phyloP scores from a whole-genome alignment of 2,329 filamentous ascomycete species.

The Beauveria medogensis region DNA sequence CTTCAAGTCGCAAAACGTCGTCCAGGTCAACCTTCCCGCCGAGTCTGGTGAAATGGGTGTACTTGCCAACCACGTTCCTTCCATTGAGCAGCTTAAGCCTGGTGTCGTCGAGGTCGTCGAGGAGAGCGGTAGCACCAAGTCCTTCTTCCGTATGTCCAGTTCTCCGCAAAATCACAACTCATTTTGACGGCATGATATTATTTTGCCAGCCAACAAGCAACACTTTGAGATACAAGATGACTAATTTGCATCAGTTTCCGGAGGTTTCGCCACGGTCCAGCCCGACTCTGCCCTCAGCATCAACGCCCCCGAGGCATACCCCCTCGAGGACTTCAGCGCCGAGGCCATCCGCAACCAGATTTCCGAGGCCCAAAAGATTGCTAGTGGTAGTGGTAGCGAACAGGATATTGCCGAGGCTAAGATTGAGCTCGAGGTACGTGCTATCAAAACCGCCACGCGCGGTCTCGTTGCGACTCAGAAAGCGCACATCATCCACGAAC shows the following conservation, averaged over 20 bases:
- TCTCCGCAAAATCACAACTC: neutral
- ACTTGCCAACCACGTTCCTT: conserved; percentile 96
- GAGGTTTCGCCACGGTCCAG: conserved; percentile 94
- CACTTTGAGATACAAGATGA: neutral
- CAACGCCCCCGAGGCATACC: conserved; percentile 93
- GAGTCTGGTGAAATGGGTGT: conserved; percentile 99
- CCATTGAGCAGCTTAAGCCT: conserved; percentile 97
- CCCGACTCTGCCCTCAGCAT: conserved; percentile 93
- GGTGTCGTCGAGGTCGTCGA: conserved; percentile 92
- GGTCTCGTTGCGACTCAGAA: neutral
- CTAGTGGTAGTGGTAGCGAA: conserved; percentile 82
- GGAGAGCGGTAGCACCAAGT: conserved; percentile 82
- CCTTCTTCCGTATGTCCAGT: conserved; percentile 81
- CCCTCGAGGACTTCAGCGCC: conserved; percentile 90
- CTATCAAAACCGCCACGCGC: neutral
- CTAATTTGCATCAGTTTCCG: conserved; percentile 59
- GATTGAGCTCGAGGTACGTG: conserved; percentile 88
- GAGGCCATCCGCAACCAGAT: conserved; percentile 87
- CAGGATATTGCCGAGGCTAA: conserved; percentile 97
- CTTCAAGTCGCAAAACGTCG: conserved; percentile 60
- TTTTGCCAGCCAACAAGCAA: neutral
- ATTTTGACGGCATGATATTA: neutral
- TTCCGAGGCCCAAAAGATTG: conserved; percentile 91
- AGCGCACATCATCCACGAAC: neutral
- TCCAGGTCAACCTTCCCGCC: conserved; percentile 98